phyloP scores from a whole-genome alignment of 2,329 filamentous ascomycete species.

The Penicillium decumbens region DNA sequence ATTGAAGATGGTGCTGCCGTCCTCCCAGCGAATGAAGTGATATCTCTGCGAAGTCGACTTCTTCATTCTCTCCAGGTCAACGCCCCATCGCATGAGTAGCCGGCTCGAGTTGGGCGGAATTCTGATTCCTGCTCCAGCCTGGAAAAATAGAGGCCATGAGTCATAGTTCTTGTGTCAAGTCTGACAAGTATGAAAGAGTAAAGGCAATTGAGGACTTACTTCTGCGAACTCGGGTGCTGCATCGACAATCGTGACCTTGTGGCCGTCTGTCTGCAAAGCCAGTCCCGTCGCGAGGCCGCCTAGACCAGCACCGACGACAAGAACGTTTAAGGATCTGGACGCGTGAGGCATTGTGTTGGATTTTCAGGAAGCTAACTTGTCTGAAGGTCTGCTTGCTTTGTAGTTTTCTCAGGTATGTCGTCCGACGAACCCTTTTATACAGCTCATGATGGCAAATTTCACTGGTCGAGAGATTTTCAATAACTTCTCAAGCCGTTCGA shows the following conservation, averaged over 20 bases:
- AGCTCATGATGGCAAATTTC: slow-evolving; percentile 1
- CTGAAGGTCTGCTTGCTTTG: not conserved
- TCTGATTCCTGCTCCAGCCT: slow-evolving; percentile 35
- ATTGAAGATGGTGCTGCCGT: slow-evolving; percentile 26
- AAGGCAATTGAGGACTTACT: slow-evolving; percentile 2
- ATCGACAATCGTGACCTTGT: slow-evolving; percentile 14
- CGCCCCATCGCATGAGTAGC: slow-evolving; percentile 29
- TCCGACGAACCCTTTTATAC: slow-evolving; percentile 1
- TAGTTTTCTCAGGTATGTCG: not conserved
- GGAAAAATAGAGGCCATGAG: not conserved
- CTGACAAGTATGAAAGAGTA: not conserved
- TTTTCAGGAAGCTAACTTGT: not conserved
- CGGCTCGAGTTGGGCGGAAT: slow-evolving; percentile 31
- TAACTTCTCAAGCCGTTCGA: not conserved
- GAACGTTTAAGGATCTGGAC: slow-evolving; percentile 4
- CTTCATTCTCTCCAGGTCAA: slow-evolving; percentile 26
- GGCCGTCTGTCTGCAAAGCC: slow-evolving; percentile 11
- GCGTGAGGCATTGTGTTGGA: not conserved
- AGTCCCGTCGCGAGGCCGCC: slow-evolving; percentile 9
- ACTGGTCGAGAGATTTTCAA: not conserved
- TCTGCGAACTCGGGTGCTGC: slow-evolving; percentile 12
- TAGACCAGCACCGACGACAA: slow-evolving; percentile 9
- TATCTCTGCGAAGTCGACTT: slow-evolving; percentile 26
- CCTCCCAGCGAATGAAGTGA: slow-evolving; percentile 28
- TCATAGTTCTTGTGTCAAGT: not conserved